Conservation (phyloP, 2,329 filamentous ascomycete species). For the Trichophyton benhamiae region DNA sequence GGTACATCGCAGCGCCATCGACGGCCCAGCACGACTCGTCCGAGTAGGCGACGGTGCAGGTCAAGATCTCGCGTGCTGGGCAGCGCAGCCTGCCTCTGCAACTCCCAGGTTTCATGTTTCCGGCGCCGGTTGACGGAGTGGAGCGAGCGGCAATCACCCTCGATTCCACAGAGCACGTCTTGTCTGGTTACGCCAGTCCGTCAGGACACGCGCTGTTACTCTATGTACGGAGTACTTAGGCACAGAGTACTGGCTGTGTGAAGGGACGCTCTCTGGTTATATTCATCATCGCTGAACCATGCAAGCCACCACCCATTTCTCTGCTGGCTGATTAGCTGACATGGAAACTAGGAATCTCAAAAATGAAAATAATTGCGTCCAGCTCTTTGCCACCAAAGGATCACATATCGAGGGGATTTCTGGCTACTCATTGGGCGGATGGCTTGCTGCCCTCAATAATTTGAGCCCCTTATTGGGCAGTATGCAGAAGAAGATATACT, state of each 20-base stretch:
- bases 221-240: neutral
- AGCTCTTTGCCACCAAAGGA: neutral
- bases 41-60: neutral
- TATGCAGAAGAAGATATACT: too few species aligned
- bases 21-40: neutral
- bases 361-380: neutral
- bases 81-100: neutral
- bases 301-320: slow-evolving; percentile 2
- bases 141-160: neutral
- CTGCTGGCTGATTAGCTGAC: neutral
- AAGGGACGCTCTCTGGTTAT: neutral
- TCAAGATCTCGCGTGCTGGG: neutral
- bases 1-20: too few species aligned
- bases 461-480: neutral
- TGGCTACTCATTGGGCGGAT: neutral
- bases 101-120: neutral
- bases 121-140: neutral
- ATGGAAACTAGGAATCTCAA: neutral
- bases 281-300: neutral
- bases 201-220: neutral
- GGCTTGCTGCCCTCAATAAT: neutral
- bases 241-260: too few species aligned
- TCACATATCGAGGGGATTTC: neutral
- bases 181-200: neutral
- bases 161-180: neutral